A percentile compares a stretch with the other conserved stretches of the same genome.
Conservation (phyloP, 148 eudicot genomes). For the Spergularia bocconei region DNA sequence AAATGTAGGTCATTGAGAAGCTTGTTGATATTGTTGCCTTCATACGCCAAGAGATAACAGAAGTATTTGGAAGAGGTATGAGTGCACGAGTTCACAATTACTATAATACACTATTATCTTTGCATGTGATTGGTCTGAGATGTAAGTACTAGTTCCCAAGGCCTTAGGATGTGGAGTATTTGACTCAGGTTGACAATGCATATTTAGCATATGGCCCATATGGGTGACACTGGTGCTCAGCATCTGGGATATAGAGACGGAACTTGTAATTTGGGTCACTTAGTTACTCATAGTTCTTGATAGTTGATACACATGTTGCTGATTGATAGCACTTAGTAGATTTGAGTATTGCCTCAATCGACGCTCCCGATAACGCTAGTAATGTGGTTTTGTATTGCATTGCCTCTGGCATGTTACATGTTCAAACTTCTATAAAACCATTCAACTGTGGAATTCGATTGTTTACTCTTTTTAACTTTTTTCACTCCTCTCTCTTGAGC, state of each 20-base stretch:
- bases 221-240: not conserved
- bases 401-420: not conserved
- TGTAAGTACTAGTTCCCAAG: not conserved
- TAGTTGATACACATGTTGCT: not conserved
- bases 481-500: not conserved
- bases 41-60: constrained; percentile 75
- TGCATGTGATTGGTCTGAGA: not conserved
- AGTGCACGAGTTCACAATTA: not conserved
- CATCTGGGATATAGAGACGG: not conserved
- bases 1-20: constrained; percentile 80
- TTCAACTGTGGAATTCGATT: not conserved
- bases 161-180: not conserved
- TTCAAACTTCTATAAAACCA: not conserved
- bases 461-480: too few species aligned
- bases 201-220: too few species aligned
- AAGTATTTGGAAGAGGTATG: constrained; percentile 79
- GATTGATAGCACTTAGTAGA: not conserved
- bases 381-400: not conserved
- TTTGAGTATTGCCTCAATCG: too few species aligned
- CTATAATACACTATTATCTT: not conserved
- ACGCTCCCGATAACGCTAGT: not conserved
- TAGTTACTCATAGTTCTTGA: not conserved
- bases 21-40: constrained; percentile 83
- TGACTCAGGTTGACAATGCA: not conserved
- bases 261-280: not conserved